phyloP scores from a whole-genome alignment of 495 filamentous ascomycete genomes.

The Xylaria scruposa region DNA sequence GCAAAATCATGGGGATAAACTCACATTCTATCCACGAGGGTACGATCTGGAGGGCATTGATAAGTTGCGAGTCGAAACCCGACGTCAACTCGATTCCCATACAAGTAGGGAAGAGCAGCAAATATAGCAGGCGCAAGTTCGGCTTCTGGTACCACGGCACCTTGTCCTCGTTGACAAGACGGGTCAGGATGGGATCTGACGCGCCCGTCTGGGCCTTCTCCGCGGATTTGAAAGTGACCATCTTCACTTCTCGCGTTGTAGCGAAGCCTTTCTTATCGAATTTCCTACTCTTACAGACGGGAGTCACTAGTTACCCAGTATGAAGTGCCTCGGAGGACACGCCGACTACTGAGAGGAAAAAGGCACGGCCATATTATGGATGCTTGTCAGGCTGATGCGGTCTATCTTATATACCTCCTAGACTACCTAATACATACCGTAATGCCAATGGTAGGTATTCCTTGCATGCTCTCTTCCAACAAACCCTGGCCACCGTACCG shows the following conservation, averaged over 20 bases:
- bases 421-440: slow-evolving; percentile 1
- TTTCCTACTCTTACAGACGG: neutral
- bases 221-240: slow-evolving; percentile 24
- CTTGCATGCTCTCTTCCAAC: neutral
- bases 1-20: slow-evolving; percentile 21
- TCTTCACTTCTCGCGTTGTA: slow-evolving; percentile 7
- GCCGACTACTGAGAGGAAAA: neutral
- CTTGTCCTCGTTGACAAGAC: slow-evolving; percentile 57
- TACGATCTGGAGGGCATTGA: slow-evolving; percentile 68
- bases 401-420: neutral
- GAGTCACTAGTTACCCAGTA: neutral
- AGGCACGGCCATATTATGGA: neutral
- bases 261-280: neutral
- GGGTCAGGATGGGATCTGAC: slow-evolving; percentile 50
- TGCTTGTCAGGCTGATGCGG: neutral
- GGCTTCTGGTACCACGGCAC: slow-evolving; percentile 67
- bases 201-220: slow-evolving; percentile 34
- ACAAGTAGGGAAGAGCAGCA: slow-evolving; percentile 67
- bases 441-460: neutral
- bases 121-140: slow-evolving; percentile 66
- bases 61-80: slow-evolving; percentile 69
- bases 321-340: neutral
- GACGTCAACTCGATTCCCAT: slow-evolving; percentile 74
- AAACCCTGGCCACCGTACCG: neutral
- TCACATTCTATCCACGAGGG: slow-evolving; percentile 62